Base-by-base conservation (phyloP, 352 stramenopile genomes). In the Phytophthora citricola region DNA sequence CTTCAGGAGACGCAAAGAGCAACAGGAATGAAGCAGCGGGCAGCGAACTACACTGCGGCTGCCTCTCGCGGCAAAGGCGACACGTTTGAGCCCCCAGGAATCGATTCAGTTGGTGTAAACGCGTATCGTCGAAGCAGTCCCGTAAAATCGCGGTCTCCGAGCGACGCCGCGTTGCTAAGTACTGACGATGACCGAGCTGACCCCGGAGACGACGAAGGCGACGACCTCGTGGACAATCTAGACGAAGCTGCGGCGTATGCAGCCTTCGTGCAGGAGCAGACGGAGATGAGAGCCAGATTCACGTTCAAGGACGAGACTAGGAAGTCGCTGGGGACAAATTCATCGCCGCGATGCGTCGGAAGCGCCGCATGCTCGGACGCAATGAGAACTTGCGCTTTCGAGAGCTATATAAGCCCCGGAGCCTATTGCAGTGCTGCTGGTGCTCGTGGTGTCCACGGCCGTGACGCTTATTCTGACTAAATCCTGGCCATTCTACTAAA, bases 371-470 rank as follows among this genome's bases (percentile, higher is more conserved):
- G 73, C 64, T 92, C 50, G 69, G 76, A 57, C 79, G 75, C 63
- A 90, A 85, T 48, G 77, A 92, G 63, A 92, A 92, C 59, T 57
- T 94, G 52, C 86, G 82, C 58, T 92, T 93, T 58, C 83, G 82
- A 5, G 82, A 92, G 50, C 63, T 94, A 7, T 92, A 92, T 73
- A 79, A 78, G 41, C 63, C 83, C 86, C 86, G 0, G 86, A 94
- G 66, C 81, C 80, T 8, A 76, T 81, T 32, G 86, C 89, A 49
- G 48, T 94, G 55, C n/a, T 90, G 31, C 71, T 79, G 5, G 76
- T 82, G 12, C 36, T 83, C 20, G 39, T 74, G 34, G 62, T 94
- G 24, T 65, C 85, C 5, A 85, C 79, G 4, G 78, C 87, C 36
- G 79, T 94, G 60, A 78, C 82, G 54, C 80, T 94, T 20, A 82